Evolutionary conservation across 345 rosid genomes (phyloP).

Genomic region (Heritiera littoralis): DNA sequence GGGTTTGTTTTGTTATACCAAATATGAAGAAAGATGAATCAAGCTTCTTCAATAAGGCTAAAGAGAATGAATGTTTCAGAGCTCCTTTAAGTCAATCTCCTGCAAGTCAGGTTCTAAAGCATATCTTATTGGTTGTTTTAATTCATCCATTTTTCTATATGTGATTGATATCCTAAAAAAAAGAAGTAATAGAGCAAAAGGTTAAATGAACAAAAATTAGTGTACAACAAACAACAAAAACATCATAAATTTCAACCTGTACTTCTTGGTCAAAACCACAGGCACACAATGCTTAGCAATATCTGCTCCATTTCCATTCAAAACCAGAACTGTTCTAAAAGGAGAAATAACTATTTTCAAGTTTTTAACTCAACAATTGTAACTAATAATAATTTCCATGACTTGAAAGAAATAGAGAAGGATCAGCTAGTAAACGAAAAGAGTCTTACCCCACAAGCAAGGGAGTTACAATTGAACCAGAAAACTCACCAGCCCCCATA

Average conservation of each 20-base stretch:
- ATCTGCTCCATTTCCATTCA: constrained; percentile 88
- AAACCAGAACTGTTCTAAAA: constrained; percentile 82
- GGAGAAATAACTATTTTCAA: neutral
- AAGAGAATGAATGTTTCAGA: too few relatives aligned
- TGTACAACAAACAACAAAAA: neutral
- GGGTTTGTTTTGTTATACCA: too few relatives aligned
- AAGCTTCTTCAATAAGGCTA: too few relatives aligned
- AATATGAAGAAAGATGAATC: too few relatives aligned
- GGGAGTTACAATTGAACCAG: constrained; percentile 59
- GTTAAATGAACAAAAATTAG: constrained; percentile 15
- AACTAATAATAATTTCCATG: neutral
- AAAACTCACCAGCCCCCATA: constrained; percentile 71
- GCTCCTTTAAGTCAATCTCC: constrained; percentile 39
- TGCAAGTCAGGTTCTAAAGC: constrained; percentile 77
- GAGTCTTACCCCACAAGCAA: constrained; percentile 80
- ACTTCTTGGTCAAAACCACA: constrained; percentile 91
- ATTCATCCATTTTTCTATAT: constrained; percentile 90
- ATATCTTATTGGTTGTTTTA: constrained; percentile 65
- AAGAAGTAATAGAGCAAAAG: neutral
- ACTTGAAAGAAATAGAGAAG: neutral
- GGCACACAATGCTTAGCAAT: constrained; percentile 97
- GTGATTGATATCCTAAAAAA: constrained; percentile 89
- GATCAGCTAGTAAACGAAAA: neutral
- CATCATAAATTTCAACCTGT: constrained; percentile 20
- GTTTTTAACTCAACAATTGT: constrained; percentile 15